These are phyloP conservation scores for Lactuca sativa DNA, from an alignment of 129 eudicot species.

Conservation along the genomic window DNA sequence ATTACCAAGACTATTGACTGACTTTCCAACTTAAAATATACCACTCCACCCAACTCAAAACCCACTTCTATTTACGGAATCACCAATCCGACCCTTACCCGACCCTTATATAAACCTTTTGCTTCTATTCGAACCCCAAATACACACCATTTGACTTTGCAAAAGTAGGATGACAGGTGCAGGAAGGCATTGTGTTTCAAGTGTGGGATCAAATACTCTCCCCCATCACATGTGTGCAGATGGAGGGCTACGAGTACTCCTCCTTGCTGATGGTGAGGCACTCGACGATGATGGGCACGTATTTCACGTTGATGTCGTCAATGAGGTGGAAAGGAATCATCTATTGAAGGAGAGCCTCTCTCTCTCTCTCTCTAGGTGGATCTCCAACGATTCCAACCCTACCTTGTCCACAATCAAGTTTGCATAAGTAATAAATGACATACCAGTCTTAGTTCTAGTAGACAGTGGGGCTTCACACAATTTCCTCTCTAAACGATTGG, in stretches of 20 bases:
- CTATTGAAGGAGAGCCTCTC: neutral
- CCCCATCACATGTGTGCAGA: neutral
- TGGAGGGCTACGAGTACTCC: neutral
- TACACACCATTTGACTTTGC: neutral
- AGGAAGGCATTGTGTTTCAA: neutral
- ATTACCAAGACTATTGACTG: neutral
- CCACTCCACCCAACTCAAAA: neutral
- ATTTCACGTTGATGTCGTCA: neutral
- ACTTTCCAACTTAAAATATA: too few species aligned
- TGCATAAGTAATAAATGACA: neutral
- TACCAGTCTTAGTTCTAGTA: neutral
- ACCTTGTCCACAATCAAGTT: neutral
- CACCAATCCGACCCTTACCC: neutral
- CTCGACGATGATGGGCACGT: neutral
- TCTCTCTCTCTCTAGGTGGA: neutral
- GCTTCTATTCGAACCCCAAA: neutral
- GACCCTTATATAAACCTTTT: neutral
- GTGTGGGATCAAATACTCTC: neutral
- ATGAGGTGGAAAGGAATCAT: neutral
- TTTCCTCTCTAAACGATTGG: neutral
- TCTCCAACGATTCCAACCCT: neutral
- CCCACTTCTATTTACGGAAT: neutral
- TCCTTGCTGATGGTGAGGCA: neutral
- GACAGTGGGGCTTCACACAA: neutral
- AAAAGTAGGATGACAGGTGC: neutral